Conservation (phyloP, 768 basidiomycete species). For the Lactarius hengduanensis region DNA sequence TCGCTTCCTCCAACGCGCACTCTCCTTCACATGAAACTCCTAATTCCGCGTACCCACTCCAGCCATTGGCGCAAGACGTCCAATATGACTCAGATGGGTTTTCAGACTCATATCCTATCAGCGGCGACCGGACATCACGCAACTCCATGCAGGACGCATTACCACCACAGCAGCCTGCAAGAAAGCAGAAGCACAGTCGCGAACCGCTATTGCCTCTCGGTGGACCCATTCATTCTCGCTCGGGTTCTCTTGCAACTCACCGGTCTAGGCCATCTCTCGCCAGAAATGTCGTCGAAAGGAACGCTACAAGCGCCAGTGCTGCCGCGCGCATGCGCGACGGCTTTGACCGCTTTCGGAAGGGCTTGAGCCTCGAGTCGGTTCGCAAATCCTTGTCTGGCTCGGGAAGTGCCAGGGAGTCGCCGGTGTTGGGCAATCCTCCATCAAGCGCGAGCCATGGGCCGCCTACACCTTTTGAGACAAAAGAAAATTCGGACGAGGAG, state of each 20-base stretch:
- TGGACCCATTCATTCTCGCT: slow-evolving; percentile 31
- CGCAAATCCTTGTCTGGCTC: slow-evolving; percentile 31
- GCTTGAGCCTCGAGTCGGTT: slow-evolving; percentile 41
- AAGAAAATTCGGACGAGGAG: slow-evolving; percentile 23
- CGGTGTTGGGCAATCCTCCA: slow-evolving; percentile 23
- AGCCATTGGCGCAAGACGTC: slow-evolving; percentile 39
- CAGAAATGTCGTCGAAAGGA: slow-evolving; percentile 33
- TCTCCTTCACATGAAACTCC: slow-evolving; percentile 12
- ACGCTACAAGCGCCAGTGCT: slow-evolving; percentile 31
- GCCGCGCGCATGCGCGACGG: slow-evolving; percentile 52
- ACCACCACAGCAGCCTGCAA: slow-evolving; percentile 37
- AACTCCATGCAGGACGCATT: slow-evolving; percentile 35
- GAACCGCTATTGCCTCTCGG: slow-evolving; percentile 69
- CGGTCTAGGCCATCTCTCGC: slow-evolving; percentile 32
- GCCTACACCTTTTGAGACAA: slow-evolving; percentile 24
- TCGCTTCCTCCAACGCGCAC: slow-evolving; percentile 32
- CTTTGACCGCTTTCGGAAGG: slow-evolving; percentile 57
- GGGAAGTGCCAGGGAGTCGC: slow-evolving; percentile 24
- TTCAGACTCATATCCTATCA: slow-evolving; percentile 26
- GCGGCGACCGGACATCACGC: slow-evolving; percentile 19
- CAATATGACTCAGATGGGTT: slow-evolving; percentile 47
- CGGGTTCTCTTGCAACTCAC: slow-evolving; percentile 29
- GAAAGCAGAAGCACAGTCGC: slow-evolving; percentile 57
- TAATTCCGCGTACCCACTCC: slow-evolving; percentile 41
- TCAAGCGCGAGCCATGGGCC: slow-evolving; percentile 19